Evolutionary conservation across 208 protist species (phyloP).

Genomic region (Acanthamoeba royreba): DNA sequence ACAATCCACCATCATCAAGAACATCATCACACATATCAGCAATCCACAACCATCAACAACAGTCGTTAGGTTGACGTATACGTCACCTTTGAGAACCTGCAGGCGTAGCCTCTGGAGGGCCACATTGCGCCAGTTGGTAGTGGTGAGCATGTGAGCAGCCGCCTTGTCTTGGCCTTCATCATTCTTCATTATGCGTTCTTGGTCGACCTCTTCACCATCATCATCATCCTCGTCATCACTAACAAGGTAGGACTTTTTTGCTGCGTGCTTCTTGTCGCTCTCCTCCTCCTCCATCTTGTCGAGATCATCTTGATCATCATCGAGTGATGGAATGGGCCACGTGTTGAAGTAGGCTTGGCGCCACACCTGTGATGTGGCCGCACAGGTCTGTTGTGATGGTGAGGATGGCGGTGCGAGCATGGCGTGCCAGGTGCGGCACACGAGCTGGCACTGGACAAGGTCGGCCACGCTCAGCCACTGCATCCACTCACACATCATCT

Average conservation of each 20-base stretch:
- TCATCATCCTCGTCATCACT: background rate
- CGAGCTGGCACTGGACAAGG: background rate
- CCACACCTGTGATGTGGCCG: background rate
- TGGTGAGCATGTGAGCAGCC: background rate
- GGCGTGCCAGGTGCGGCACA: background rate
- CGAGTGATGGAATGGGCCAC: background rate
- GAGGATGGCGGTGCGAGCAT: background rate
- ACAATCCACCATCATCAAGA: background rate
- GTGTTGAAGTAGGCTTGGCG: background rate
- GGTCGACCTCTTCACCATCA: background rate
- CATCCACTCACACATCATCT: background rate
- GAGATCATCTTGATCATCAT: background rate
- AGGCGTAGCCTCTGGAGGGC: background rate
- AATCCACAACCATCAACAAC: background rate
- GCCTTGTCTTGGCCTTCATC: background rate
- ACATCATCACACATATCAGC: background rate
- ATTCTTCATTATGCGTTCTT: background rate
- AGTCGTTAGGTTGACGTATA: background rate
- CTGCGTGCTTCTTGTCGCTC: too few relatives aligned
- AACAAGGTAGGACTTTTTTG: too few relatives aligned
- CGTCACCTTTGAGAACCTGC: background rate
- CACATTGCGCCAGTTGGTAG: background rate
- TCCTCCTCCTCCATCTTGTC: background rate
- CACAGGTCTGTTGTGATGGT: background rate
- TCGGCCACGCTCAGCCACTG: background rate